phyloP scores from a whole-genome alignment of 2,329 filamentous ascomycete species.

The Exophiala dermatitidis region DNA sequence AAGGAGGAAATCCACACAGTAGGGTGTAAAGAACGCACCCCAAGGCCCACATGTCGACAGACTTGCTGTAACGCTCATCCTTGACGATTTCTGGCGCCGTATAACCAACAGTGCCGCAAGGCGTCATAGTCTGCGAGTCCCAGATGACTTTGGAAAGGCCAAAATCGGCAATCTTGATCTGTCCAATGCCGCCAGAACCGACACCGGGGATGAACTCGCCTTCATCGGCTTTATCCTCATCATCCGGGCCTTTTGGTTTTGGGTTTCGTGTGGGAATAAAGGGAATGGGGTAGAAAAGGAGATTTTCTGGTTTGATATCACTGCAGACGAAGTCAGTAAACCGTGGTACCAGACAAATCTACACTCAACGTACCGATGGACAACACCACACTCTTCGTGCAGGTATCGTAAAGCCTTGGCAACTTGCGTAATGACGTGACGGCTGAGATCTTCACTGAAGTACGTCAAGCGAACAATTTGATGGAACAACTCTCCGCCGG shows the following conservation, averaged over 20 bases:
- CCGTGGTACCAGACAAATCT: neutral
- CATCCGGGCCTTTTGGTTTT: conserved; percentile 74
- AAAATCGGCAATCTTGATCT: conserved; percentile 97
- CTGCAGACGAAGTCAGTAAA: conserved; percentile 40
- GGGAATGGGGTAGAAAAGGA: conserved; percentile 82
- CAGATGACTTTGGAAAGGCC: conserved; percentile 96
- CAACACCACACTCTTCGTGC: conserved; percentile 89
- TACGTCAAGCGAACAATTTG: conserved; percentile 97
- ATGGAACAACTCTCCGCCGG: conserved; percentile 94
- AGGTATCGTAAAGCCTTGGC: conserved; percentile 90
- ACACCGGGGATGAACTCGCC: conserved; percentile 79
- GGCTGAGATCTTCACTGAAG: conserved; percentile 90
- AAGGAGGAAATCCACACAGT: conserved; percentile 93
- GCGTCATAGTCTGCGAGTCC: conserved; percentile 97
- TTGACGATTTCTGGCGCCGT: conserved; percentile 99
- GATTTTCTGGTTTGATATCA: conserved; percentile 94
- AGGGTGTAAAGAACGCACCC: conserved; percentile 96
- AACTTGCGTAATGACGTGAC: conserved; percentile 91
- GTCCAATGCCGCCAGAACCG: conserved; percentile 82
- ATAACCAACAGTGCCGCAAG: conserved; percentile 97
- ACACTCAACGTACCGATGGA: conserved; percentile 69
- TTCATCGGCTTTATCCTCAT: conserved; percentile 96
- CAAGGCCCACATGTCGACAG: conserved; percentile 98
- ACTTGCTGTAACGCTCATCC: conserved; percentile 97
- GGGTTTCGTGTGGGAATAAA: conserved; percentile 73